Evolutionary conservation across 2,329 filamentous ascomycete species (phyloP).

Genomic region (Aspergillus ochraceus): DNA sequence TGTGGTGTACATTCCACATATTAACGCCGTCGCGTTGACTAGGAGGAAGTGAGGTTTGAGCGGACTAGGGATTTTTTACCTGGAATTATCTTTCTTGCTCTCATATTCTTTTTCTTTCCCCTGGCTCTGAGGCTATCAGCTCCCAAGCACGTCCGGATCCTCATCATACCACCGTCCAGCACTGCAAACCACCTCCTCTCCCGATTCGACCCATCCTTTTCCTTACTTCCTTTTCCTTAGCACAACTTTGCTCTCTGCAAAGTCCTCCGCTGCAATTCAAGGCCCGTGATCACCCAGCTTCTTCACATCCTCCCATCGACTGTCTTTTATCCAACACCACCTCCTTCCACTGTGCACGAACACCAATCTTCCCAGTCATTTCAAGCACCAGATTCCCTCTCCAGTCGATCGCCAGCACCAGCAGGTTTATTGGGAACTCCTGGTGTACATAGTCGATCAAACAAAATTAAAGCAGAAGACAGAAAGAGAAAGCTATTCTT

Average conservation of each 20-base stretch:
- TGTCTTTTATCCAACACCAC: slow-evolving; percentile 37
- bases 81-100: slow-evolving; percentile 20
- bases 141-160: slow-evolving; percentile 22
- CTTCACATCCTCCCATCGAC: slow-evolving; percentile 29
- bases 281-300: slow-evolving; percentile 28
- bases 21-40: slow-evolving; percentile 14
- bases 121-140: slow-evolving; percentile 20
- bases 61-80: slow-evolving; percentile 13
- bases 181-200: slow-evolving; percentile 20
- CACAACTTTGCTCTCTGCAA: slow-evolving; percentile 24
- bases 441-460: slow-evolving; percentile 74
- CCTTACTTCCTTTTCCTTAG: slow-evolving; percentile 18
- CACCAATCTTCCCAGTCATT: slow-evolving; percentile 29
- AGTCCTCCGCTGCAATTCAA: slow-evolving; percentile 21
- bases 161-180: slow-evolving; percentile 24
- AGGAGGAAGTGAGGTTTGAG: slow-evolving; percentile 18
- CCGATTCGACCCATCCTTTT: slow-evolving; percentile 24
- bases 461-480: slow-evolving; percentile 57
- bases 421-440: slow-evolving; percentile 87
- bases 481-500: slow-evolving; percentile 47
- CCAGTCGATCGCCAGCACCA: slow-evolving; percentile 62
- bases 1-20: slow-evolving; percentile 7
- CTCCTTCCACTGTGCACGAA: slow-evolving; percentile 35
- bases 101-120: slow-evolving; percentile 18
- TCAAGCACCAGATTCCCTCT: slow-evolving; percentile 42